These are phyloP conservation scores for Alternaria sp. DNA, from an alignment of 2,329 filamentous ascomycete species.

Conservation along the genomic window DNA sequence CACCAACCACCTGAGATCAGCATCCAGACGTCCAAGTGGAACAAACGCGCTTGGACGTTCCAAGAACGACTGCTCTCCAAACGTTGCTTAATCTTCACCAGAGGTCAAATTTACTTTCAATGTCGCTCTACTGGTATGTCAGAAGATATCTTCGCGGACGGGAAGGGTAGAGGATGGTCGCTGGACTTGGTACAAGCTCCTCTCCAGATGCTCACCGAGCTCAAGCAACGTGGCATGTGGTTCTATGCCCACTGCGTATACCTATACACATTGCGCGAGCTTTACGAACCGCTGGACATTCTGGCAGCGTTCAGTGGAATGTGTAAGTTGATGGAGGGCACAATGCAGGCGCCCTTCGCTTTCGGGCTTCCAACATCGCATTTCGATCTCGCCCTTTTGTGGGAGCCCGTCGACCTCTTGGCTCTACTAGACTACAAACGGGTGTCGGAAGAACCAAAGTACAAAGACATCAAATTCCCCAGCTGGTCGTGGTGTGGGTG, in stretches of 20 bases:
- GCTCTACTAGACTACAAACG: rapidly evolving
- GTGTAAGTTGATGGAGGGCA: neutral
- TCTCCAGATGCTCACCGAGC: neutral
- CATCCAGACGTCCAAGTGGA: neutral
- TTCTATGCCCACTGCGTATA: neutral
- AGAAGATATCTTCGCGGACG: neutral
- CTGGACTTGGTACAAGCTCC: neutral
- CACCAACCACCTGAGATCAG: neutral
- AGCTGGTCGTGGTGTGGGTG: neutral
- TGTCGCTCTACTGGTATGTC: neutral
- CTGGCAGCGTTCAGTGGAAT: neutral
- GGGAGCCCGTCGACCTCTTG: neutral
- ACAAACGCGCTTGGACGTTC: neutral
- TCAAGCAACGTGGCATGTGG: neutral
- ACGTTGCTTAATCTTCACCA: neutral
- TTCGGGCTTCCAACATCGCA: neutral
- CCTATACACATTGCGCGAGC: neutral
- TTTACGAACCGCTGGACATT: neutral
- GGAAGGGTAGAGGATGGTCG: neutral
- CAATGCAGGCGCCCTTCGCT: neutral
- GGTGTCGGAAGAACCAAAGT: neutral
- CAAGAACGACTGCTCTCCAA: neutral
- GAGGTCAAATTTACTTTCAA: neutral
- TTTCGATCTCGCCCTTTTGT: neutral
- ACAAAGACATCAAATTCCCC: neutral